Base-by-base conservation (phyloP, 371 early-diverging fungal genomes). In the Haplosporangium sp. region DNA sequence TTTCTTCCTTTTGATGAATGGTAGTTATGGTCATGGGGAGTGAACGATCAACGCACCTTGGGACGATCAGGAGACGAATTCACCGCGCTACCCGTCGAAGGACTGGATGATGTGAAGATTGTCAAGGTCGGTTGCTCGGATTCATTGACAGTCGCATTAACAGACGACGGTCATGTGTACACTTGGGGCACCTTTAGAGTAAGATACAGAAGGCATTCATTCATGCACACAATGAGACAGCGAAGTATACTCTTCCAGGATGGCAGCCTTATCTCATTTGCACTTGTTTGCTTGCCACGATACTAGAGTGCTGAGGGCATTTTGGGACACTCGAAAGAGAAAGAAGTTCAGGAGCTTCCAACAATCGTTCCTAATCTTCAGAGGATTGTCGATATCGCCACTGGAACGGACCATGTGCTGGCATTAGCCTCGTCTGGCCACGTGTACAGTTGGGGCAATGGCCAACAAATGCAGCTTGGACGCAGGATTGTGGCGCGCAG, bases 31-130 rank as follows among this genome's bases (percentile, higher is more conserved):
- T 90, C 96, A 46, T 99, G 99, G 99, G 99, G 99, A 2, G 96
- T 98, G 86, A 99, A 99, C 82, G 99, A 99, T 84, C 97, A 99
- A 82, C 84, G 89, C 64, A 97, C 98, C n/a, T 88, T 99, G 18
- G 99, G 99, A 70, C 89, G 96, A 42, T 80, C 70, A 0, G 96
- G 95, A 12, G 93, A 94, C 45, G 98, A 97, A 70, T 64, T 58
- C 45, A 54, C 52, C 1, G 82, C 83, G 0, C 38, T 60, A 41
- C 67, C 81, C 3, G 87, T 87, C 5, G 88, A 90, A 48, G 94
- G 91, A 10, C 82, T 95, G 63, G 95, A 95, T 42, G 83, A 80
- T 36, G 89, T 92, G 40, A 85, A 89, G 41, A 82, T 98, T 51
- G 91, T 95, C 40, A 90, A 95, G 63, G 93, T 98, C 10, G 95